Evolutionary conservation across 768 basidiomycete species (phyloP), one percentile per base, ranked within the genome.

Genomic region (Dioszegia crocea): DNA sequence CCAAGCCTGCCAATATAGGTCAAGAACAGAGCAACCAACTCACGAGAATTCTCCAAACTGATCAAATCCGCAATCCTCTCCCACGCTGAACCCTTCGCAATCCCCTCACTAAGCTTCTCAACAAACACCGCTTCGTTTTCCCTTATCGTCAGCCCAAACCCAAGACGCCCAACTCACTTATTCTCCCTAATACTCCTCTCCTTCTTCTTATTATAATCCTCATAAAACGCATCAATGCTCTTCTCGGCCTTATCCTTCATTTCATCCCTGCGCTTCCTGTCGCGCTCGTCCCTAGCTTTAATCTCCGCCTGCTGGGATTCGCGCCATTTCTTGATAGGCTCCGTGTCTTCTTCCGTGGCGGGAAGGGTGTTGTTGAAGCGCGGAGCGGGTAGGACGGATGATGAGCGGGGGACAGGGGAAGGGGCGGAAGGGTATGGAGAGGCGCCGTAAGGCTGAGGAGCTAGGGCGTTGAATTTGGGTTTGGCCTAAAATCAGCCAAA

Each of bases 21-120:
- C n/a, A 33, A 33, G 33, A 6, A 33, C 33, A 33, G 33, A 33
- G 6, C 33, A 6, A 33, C 33, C 14, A 1, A 75, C 75, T 62
- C 41, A 77, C 76, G 91, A 55, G 92, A 96, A 76, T 98, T 97
- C 76, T 94, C 85, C 36, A 99, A 82, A 66, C 93, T 90, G 61
- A 96, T 78, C 50, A 86, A 78, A 26, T 85, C 85, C 73, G 86
- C 88, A 71, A 99, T 94, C 36, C 96, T 87, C 67, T 91, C 85
- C 94, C 94, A 99, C 8, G 92, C 94, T 21, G 94, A 96, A 24
- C 94, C 96, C 54, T 83, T 81, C 0, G 90, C 86, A 50, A 98
- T 84, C 10, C 85, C 84, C 47, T 86, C 86, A 21, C 84, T 84
- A 55, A 91, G 80, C n/a, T 79, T 78, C 16, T 84, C 81, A 39